Evolutionary conservation across 106 monocot genomes (phyloP), one percentile per base, ranked within the genome.

Genomic region (Dioscorea zingiberensis): DNA sequence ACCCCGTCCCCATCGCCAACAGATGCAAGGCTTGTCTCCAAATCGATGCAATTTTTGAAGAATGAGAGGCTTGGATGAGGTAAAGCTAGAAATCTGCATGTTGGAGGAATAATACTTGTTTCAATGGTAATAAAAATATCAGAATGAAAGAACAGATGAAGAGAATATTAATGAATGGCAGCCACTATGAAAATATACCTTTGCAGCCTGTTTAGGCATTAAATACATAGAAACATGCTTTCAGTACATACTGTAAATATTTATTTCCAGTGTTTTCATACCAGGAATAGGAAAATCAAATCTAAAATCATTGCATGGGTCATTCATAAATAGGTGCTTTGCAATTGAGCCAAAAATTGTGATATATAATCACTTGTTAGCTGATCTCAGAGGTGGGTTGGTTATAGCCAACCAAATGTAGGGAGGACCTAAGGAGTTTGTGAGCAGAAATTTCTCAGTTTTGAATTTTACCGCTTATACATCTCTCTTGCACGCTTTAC

Each of bases 61-160:
- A 97, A 76, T 55, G 69, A 55, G 32, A 88, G 77, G 47, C 85
- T 83, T 59, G 91, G 95, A 75, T 48, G 91, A 23, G 95, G 91
- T 67, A 97, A 77, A 57, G 85, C 71, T 13, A 97, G 76, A 67
- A 97, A 85, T 66, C 95, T 97, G 88, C 47, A 69, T 13, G 18
- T 16, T 18, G 13, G 51, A 51, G 1, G 2, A 51, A 51, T 13
- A 19, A 51, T 18, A 51, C 15, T 13, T 16, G 18, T 19, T 51
- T 16, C 16, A 49, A 49, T 2, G 10, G 2, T 49, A 18, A 13
- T 4, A 18, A 18, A 49, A 49, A 49, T 16, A 3, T 49, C 13
- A 49, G 18, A 49, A 16, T 16, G 49, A 4, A 51, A 16, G 15
- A 3, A 51, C 15, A 18, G 1, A 51, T 51, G 18, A 9, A 1